Evolutionary conservation across 495 filamentous ascomycete species (phyloP).

Genomic region (Eremomyces bilateralis): DNA sequence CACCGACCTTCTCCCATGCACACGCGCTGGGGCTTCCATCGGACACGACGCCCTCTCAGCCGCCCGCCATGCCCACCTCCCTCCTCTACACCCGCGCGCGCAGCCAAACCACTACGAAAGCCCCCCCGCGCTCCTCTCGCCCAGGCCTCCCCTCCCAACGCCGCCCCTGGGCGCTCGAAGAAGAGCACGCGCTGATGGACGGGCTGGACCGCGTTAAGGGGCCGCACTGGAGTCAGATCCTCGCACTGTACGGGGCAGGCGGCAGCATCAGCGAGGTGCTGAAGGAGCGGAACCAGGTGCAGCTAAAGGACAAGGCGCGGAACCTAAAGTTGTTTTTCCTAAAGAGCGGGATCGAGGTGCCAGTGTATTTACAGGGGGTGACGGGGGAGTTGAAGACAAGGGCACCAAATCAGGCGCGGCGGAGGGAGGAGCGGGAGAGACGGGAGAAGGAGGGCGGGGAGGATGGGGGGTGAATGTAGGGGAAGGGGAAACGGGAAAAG

Average conservation of each 20-base stretch:
- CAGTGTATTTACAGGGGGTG: slow-evolving; percentile 73
- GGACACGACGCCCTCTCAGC: no score
- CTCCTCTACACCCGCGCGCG: neutral
- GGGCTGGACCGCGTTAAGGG: slow-evolving; percentile 81
- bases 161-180: slow-evolving; percentile 72
- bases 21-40: no score
- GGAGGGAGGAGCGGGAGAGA: slow-evolving; percentile 51
- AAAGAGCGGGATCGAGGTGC: slow-evolving; percentile 83
- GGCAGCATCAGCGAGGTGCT: slow-evolving; percentile 67
- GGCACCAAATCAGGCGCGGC: slow-evolving; percentile 62
- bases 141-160: slow-evolving; percentile 41
- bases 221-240: slow-evolving; percentile 88
- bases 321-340: slow-evolving; percentile 92
- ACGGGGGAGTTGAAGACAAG: slow-evolving; percentile 87
- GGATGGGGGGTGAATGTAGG: no score
- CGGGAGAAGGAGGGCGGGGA: slow-evolving; percentile 4
- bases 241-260: slow-evolving; percentile 66
- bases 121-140: slow-evolving; percentile 1
- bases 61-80: no score
- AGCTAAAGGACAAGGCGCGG: slow-evolving; percentile 86
- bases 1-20: no score
- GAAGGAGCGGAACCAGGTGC: slow-evolving; percentile 85
- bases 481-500: no score
- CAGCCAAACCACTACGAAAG: neutral
- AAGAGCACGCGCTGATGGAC: slow-evolving; percentile 83